These are phyloP conservation scores for Ensete ventricosum DNA, from an alignment of 176 grass and related monocot genomes.

Conservation along the genomic window DNA sequence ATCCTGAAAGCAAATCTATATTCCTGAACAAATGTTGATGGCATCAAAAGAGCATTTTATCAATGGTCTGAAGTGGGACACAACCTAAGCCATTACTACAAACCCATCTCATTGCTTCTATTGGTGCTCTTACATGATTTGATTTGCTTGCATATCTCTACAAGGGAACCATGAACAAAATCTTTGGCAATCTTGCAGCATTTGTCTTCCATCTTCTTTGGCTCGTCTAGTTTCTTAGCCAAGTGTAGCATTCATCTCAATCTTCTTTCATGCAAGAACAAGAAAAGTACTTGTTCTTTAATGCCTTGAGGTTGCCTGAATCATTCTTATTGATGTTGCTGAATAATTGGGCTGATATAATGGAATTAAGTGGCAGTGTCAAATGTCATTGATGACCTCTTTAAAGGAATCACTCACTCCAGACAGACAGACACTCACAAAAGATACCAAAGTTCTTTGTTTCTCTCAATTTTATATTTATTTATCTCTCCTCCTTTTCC, in stretches of 20 bases:
- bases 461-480: conserved; percentile 18
- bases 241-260: background rate
- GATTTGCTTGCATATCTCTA: background rate
- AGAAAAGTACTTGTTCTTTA: too few relatives aligned
- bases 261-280: background rate
- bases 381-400: background rate
- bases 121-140: background rate
- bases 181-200: background rate
- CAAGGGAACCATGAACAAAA: background rate
- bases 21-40: background rate
- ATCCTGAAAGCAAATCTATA: background rate
- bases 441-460: background rate
- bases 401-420: background rate
- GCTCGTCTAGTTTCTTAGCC: background rate
- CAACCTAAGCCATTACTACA: background rate
- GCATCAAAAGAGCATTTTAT: background rate
- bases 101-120: background rate
- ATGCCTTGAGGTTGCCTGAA: too few relatives aligned
- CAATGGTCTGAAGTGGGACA: background rate
- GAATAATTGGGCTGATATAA: too few relatives aligned
- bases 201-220: background rate
- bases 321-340: too few relatives aligned
- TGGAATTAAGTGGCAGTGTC: background rate
- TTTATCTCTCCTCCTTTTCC: background rate
- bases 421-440: too few relatives aligned